Conservation (phyloP, 306 rosid genomes). For the Datisca glomerata region DNA sequence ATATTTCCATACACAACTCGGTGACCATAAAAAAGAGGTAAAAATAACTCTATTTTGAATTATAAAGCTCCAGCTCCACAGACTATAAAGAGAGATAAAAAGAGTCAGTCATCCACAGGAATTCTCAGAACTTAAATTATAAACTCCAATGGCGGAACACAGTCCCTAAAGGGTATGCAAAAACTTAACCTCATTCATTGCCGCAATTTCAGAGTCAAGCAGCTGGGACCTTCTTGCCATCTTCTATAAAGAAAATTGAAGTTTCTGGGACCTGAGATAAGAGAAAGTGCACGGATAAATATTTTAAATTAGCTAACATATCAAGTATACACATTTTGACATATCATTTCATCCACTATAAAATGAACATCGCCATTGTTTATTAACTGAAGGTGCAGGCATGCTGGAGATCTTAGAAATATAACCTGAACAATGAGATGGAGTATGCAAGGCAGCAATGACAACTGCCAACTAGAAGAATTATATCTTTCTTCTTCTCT, state of each 20-base stretch:
- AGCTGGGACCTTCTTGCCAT: constrained; percentile 96
- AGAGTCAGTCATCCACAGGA: no score
- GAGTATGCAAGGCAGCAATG: background rate
- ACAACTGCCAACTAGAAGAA: background rate
- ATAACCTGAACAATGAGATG: background rate
- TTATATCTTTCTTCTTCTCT: no score
- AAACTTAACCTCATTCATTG: no score
- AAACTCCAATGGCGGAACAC: no score
- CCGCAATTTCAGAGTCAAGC: constrained; percentile 42
- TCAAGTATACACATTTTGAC: background rate
- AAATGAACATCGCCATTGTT: background rate
- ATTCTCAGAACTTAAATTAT: no score
- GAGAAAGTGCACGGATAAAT: background rate
- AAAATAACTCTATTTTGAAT: no score
- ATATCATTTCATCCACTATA: background rate
- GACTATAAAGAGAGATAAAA: no score
- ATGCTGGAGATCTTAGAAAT: background rate
- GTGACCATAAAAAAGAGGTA: no score
- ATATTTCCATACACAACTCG: no score
- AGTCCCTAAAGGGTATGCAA: no score
- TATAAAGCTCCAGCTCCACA: no score
- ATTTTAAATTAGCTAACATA: constrained; percentile 3
- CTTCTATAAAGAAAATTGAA: constrained; percentile 94
- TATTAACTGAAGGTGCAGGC: constrained; percentile 2
- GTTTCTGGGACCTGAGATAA: constrained; percentile 68